Base-by-base conservation (phyloP, 768 basidiomycete species). In the Trametes sanguinea region DNA sequence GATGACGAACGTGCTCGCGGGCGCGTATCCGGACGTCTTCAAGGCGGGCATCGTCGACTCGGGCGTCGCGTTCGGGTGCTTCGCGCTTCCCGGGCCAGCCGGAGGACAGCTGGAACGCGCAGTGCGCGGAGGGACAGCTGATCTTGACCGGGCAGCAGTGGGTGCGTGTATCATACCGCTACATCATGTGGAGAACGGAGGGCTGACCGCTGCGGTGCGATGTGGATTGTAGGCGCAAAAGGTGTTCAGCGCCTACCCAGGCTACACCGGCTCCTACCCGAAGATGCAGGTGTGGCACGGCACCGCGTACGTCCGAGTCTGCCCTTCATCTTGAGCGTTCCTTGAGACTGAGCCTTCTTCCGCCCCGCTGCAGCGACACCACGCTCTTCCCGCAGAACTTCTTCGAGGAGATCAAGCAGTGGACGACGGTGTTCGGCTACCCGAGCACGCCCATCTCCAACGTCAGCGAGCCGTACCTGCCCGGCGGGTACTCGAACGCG, bases 1-100 rank as follows among this genome's bases (percentile, higher is more conserved):
- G 84, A 85, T 85, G 83, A 84, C 83, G 62, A 82, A 80, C 67
- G 83, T 84, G 30, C 74, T 85, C 47, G 72, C 74, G 51, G 83
- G 81, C 42, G 78, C 81, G 17, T 84, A 85, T 72, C 83, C 83
- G 14, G 80, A 85, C 60, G 67, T 86, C 45, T 82, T 83, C 74
- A 59, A 63, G 40, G 84, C 81, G 9, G 82, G 79, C 32, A 65
- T 79, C 42, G 78, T 76, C 27, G 81, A 78, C 69, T 80, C 83
- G 47, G 83, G 84, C 52, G 83, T 84, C 45, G 77, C 83, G 11
- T 83, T 78, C 61, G 83, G 76, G 8, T 85, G 84, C 74, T 84
- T 84, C 70, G 79, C 76, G 30, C 80, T 80, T 6, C 65, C 82
- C 11, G 57, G 57, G 56, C 6, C 53, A 64, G 50, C 58, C 48